phyloP scores from a whole-genome alignment of 768 basidiomycete species.

The Trametes punicea region DNA sequence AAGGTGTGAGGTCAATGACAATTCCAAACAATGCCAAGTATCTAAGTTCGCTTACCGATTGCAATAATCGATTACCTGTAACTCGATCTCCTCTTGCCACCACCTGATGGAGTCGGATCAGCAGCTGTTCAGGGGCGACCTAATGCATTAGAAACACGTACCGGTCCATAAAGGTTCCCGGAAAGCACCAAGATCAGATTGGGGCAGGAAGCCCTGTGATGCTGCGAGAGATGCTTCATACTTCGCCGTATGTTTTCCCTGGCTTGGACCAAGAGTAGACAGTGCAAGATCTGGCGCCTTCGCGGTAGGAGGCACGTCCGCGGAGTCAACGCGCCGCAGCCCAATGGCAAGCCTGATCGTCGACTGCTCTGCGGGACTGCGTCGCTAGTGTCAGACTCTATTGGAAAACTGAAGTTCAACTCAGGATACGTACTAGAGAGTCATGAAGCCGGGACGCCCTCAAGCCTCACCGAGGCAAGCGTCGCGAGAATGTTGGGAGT shows the following conservation, averaged over 20 bases:
- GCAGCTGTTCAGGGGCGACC: not conserved
- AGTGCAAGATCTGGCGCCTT: constrained; percentile 17
- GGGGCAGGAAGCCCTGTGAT: constrained; percentile 16
- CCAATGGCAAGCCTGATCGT: constrained; percentile 61
- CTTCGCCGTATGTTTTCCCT: constrained; percentile 46
- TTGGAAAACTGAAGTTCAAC: too few relatives aligned
- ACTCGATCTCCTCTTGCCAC: constrained; percentile 88
- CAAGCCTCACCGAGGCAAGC: constrained; percentile 43
- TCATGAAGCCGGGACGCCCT: constrained; percentile 48
- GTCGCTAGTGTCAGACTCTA: not conserved
- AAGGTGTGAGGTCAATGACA: too few relatives aligned
- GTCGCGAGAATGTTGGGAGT: constrained; percentile 51
- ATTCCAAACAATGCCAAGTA: not conserved
- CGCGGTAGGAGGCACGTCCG: constrained; percentile 53
- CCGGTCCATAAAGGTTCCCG: too few relatives aligned
- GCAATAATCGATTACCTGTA: constrained; percentile 77
- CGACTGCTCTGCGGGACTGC: constrained; percentile 56
- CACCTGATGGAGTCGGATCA: constrained; percentile 44
- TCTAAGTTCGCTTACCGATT: constrained; percentile 50
- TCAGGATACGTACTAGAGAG: constrained; percentile 50
- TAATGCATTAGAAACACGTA: constrained; percentile 39
- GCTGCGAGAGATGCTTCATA: constrained; percentile 24
- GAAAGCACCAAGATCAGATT: too few relatives aligned
- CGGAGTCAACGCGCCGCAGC: constrained; percentile 49
- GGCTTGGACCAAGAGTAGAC: constrained; percentile 26